Evolutionary conservation across 805 yeast species (phyloP).

Genomic region (Saccharomycopsis schoenii): DNA sequence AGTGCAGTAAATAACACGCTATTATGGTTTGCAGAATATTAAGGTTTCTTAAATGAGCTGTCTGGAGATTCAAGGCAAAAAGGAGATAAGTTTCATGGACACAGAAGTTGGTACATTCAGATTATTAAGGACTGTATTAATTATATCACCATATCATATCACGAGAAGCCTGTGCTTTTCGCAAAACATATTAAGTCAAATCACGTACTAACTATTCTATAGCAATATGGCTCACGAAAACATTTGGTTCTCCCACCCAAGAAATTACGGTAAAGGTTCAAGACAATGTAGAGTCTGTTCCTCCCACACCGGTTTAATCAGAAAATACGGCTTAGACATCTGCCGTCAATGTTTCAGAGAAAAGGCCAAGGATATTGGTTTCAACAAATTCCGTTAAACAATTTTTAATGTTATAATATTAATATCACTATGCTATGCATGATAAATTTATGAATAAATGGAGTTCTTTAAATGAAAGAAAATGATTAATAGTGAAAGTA

Average conservation of each 20-base stretch:
- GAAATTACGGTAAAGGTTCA: conserved; percentile 99
- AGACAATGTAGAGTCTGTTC: conserved; percentile 99
- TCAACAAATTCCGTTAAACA: conserved; percentile 93
- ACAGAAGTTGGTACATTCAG: too few relatives aligned
- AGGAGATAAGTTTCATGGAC: too few relatives aligned
- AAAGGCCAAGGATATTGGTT: conserved; percentile 97
- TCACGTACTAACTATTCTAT: conserved; percentile 5
- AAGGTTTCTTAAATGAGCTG: too few relatives aligned
- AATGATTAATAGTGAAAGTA: background rate
- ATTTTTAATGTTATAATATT: background rate
- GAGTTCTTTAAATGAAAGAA: background rate
- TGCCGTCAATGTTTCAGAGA: conserved; percentile 99
- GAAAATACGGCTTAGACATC: conserved; percentile 99
- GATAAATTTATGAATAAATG: background rate
- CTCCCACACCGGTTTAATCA: conserved; percentile 98
- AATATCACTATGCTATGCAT: background rate
- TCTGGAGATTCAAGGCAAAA: too few relatives aligned
- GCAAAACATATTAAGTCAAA: too few relatives aligned
- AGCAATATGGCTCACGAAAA: conserved; percentile 98
- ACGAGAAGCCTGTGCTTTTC: too few relatives aligned
- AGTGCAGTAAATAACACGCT: too few relatives aligned
- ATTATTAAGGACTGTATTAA: too few relatives aligned
- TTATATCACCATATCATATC: too few relatives aligned
- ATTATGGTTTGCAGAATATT: too few relatives aligned
- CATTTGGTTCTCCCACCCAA: conserved; percentile 99